A percentile compares a stretch with the other conserved stretches of the same genome.
phyloP scores from a whole-genome alignment of 352 stramenopile genomes.

The Phytophthora europaea region DNA sequence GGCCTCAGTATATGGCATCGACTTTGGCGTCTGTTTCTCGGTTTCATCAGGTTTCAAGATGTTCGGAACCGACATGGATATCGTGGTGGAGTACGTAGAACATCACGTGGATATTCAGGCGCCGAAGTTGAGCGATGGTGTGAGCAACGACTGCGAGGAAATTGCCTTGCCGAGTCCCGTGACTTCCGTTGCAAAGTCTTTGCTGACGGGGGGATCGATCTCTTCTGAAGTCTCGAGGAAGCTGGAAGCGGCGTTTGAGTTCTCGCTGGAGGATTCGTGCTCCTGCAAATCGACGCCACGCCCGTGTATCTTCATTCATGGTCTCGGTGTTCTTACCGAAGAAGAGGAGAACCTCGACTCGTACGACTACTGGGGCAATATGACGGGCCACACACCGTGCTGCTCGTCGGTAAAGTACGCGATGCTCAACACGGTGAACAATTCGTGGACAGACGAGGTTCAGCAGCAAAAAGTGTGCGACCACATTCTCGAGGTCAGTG shows the following conservation, averaged over 20 bases:
- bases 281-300: slow-evolving; percentile 27
- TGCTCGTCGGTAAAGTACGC: slow-evolving; percentile 40
- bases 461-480: slow-evolving; percentile 48
- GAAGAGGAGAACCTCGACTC: slow-evolving; percentile 35
- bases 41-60: slow-evolving; percentile 34
- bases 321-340: slow-evolving; percentile 43
- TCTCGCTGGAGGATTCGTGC: slow-evolving; percentile 16
- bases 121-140: slow-evolving; percentile 7
- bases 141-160: slow-evolving; percentile 16
- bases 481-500: slow-evolving; percentile 30
- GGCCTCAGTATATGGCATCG: slow-evolving; percentile 39
- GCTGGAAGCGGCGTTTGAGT: slow-evolving; percentile 16
- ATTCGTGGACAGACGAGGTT: slow-evolving; percentile 40
- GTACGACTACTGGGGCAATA: slow-evolving; percentile 49
- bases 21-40: slow-evolving; percentile 50
- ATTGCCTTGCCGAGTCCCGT: slow-evolving; percentile 21
- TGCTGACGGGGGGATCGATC: slow-evolving; percentile 32
- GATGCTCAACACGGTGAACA: slow-evolving; percentile 44
- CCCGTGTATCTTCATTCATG: slow-evolving; percentile 47
- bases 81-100: slow-evolving; percentile 35
- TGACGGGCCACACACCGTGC: slow-evolving; percentile 43
- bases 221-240: slow-evolving; percentile 1
- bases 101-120: slow-evolving; percentile 18
- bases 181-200: slow-evolving; percentile 20
- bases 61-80: slow-evolving; percentile 42